These are phyloP conservation scores for Periconia sp. DNA, from an alignment of 2,329 filamentous ascomycete genomes.

Conservation along the genomic window DNA sequence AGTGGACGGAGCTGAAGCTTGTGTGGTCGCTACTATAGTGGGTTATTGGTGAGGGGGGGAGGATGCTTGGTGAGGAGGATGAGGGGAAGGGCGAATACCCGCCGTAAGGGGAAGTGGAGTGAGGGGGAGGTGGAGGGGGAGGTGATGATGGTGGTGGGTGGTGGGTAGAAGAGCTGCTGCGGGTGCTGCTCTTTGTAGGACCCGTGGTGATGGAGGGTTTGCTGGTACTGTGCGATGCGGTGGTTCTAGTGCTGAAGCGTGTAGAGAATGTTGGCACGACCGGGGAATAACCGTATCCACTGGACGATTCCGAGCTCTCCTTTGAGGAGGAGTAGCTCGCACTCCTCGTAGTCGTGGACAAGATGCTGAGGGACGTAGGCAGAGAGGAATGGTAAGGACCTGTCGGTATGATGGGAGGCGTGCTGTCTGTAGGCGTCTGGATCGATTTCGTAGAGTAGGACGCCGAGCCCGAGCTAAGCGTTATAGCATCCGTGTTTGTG, in stretches of 20 bases:
- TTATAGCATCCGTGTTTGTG: neutral
- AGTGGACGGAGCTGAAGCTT: too few species aligned
- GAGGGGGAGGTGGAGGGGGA: too few species aligned
- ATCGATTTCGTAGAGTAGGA: neutral
- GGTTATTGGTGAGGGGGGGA: neutral
- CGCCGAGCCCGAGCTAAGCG: neutral
- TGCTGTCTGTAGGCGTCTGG: neutral
- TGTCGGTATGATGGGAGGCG: neutral
- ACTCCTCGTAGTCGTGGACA: neutral
- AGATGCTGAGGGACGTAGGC: neutral
- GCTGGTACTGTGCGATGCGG: too few species aligned
- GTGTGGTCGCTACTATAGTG: neutral
- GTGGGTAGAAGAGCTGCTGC: too few species aligned
- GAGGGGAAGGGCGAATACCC: neutral
- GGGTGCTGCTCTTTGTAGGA: too few species aligned
- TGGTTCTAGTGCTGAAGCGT: neutral
- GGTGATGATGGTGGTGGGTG: too few species aligned
- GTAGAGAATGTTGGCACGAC: neutral
- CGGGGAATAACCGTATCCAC: neutral
- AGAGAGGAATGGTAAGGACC: neutral
- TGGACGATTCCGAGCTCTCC: neutral
- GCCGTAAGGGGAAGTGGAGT: too few species aligned
- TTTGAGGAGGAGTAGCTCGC: neutral
- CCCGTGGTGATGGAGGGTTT: too few species aligned
- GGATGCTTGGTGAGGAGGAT: neutral